phyloP scores from a whole-genome alignment of 2,329 filamentous ascomycete species.

The Neurospora sp. region DNA sequence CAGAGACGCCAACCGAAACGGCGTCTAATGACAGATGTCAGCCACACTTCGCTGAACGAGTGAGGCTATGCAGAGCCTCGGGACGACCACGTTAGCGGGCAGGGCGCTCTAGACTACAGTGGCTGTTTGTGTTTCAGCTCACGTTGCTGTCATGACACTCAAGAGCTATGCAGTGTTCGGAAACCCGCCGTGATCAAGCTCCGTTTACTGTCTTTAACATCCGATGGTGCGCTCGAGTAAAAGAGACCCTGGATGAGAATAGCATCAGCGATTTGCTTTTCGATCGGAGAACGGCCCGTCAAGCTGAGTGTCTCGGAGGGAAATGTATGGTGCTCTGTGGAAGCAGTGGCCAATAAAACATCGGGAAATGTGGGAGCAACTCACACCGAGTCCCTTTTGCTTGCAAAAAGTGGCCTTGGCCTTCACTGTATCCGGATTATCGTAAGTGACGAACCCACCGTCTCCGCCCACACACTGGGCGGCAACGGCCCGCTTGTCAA shows the following conservation, averaged over 20 bases:
- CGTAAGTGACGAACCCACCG: conserved; percentile 70
- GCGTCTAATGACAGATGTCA: not conserved
- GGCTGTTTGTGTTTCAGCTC: not conserved
- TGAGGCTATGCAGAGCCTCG: not conserved
- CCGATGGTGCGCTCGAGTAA: conserved; percentile 71
- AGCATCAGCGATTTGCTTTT: conserved; percentile 6
- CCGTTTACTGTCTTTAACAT: conserved; percentile 47
- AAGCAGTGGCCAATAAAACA: conserved; percentile 5
- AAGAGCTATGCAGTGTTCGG: conserved; percentile 43
- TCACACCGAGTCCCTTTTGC: conserved; percentile 56
- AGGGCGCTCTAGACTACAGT: not conserved
- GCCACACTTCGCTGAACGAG: not conserved
- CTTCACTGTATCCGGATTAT: conserved; percentile 65
- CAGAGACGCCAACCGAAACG: not conserved
- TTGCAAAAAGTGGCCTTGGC: conserved; percentile 67
- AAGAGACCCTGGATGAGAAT: conserved; percentile 54
- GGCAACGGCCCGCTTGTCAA: conserved; percentile 58
- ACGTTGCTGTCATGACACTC: conserved; percentile 4
- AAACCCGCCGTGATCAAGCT: conserved; percentile 51
- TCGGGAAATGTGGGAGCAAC: conserved; percentile 18
- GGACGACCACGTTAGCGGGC: not conserved
- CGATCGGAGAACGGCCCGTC: not conserved
- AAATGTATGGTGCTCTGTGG: not conserved
- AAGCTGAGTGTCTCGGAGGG: not conserved
- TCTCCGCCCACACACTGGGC: conserved; percentile 65